Evolutionary conservation across 2,329 filamentous ascomycete genomes (phyloP), one percentile per base, ranked within the genome.

Genomic region (Aspergillus ibericus): DNA sequence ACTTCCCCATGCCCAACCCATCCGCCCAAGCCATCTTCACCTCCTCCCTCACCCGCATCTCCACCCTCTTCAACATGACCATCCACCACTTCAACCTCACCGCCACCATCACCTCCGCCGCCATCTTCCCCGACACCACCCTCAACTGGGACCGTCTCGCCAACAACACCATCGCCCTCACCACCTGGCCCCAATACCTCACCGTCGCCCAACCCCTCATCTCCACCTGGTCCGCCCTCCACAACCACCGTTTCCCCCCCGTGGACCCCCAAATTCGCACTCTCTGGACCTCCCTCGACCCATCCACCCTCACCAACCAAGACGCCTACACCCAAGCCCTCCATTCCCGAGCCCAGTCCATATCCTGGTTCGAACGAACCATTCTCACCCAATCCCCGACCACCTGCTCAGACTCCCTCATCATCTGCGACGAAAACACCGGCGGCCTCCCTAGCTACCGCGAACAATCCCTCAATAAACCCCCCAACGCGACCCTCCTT

Each of bases 391-490:
- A 63, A 18, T 63, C 56, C 8, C 10, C 40, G 7, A 42, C 64
- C 1, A 58, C 65, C 7, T 74, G 72, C 62, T 72, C 70, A 5
- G 64, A 68, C 1, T 56, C 64, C 4, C 16, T 73, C 22, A 54
- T 74, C 12, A 32, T 74, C 6, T 74, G 72, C 51, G 60, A 66
- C 22, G 55, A 57, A 15, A 61, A 60, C 13, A 63, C 69, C 6
- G 72, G 72, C 3, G 62, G 62, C 1, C n/a, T 62, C 3, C 60
- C 62, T 13, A 62, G 56, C 20, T 63, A 56, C 29, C 62, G 62
- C 10, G 62, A 62, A 18, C 13, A 52, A 16, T 32, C 18, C 7
- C 60, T 62, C 9, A 60, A 62, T 18, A 34, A 60, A 13, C 20
- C 55, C 1, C 59, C 61, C 5, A 61, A 61, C 48, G 59, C 61